A percentile compares a stretch with the other conserved stretches of the same genome.
Evolutionary conservation across 768 basidiomycete species (phyloP).

Genomic region (Lenzites betulinus): DNA sequence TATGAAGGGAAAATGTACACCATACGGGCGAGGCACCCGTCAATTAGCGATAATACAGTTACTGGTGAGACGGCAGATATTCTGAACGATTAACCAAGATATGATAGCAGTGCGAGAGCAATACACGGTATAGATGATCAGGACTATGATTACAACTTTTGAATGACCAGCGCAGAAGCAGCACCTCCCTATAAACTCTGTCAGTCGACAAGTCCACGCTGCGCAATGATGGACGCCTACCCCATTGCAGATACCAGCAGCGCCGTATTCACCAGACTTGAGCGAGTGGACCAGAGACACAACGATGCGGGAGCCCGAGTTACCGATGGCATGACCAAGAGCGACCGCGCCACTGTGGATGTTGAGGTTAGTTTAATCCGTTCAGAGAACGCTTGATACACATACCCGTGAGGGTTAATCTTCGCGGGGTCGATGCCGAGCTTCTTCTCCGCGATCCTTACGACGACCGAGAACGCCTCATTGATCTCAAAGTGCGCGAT

Average conservation of each 20-base stretch:
- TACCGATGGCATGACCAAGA: slow-evolving; percentile 94
- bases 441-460: slow-evolving; percentile 87
- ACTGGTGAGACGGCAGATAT: not conserved
- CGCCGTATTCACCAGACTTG: slow-evolving; percentile 90
- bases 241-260: slow-evolving; percentile 96
- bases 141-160: slow-evolving; percentile 60
- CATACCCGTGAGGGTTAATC: slow-evolving; percentile 38
- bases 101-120: slow-evolving; percentile 23
- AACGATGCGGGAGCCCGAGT: slow-evolving; percentile 92
- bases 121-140: slow-evolving; percentile 7
- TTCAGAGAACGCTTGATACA: no score
- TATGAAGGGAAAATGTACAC: not conserved
- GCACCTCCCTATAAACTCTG: slow-evolving; percentile 72
- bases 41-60: not conserved
- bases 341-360: slow-evolving; percentile 94
- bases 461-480: slow-evolving; percentile 96
- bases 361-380: slow-evolving; percentile 43
- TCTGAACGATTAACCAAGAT: slow-evolving; percentile 12
- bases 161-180: slow-evolving; percentile 87
- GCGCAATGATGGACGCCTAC: slow-evolving; percentile 48
- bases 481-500: slow-evolving; percentile 95
- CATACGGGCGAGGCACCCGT: not conserved
- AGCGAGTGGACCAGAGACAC: slow-evolving; percentile 92
- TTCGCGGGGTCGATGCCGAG: slow-evolving; percentile 82
- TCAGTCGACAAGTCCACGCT: slow-evolving; percentile 3